Evolutionary conservation across 352 stramenopile species (phyloP).

Genomic region (Phytophthora pisi): DNA sequence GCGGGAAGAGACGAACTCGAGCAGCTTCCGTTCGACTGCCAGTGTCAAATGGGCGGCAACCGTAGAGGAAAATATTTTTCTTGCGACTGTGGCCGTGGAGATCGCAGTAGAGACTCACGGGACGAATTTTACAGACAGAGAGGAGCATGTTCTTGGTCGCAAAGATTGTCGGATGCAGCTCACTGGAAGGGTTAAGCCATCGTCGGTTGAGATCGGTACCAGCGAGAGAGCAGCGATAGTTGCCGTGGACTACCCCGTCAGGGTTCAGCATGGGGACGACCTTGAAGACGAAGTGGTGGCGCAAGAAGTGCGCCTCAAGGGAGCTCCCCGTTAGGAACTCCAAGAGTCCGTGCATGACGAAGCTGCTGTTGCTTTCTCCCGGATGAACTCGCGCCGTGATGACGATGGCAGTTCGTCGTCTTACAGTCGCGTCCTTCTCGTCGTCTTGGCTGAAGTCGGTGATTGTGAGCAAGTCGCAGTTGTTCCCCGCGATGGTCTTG

Average conservation of each 20-base stretch:
- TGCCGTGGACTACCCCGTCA: conserved; percentile 92
- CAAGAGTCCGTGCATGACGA: conserved; percentile 90
- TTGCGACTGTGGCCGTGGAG: conserved; percentile 90
- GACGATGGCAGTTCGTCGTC: conserved; percentile 64
- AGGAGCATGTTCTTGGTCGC: conserved; percentile 80
- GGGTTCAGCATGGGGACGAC: conserved; percentile 94
- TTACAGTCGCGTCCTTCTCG: conserved; percentile 29
- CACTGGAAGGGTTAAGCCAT: conserved; percentile 58
- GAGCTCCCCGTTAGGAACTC: conserved; percentile 82
- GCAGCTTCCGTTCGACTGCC: conserved; percentile 51
- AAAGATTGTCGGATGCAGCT: conserved; percentile 79
- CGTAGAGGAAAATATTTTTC: conserved; percentile 92
- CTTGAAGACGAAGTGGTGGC: conserved; percentile 89
- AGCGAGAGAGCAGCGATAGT: conserved; percentile 88
- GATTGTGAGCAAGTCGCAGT: conserved; percentile 90
- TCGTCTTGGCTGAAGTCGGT: conserved; percentile 77
- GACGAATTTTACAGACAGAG: conserved; percentile 45
- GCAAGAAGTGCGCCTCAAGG: conserved; percentile 74
- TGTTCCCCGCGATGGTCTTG: conserved; percentile 85
- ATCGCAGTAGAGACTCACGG: conserved; percentile 84
- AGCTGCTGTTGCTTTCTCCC: conserved; percentile 90
- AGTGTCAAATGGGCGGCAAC: conserved; percentile 57
- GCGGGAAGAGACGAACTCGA: conserved; percentile 67
- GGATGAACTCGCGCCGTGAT: conserved; percentile 88
- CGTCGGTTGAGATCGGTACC: conserved; percentile 89